Evolutionary conservation across 345 rosid genomes (phyloP), one percentile per base, ranked within the genome.

Genomic region (Durio zibethinus): DNA sequence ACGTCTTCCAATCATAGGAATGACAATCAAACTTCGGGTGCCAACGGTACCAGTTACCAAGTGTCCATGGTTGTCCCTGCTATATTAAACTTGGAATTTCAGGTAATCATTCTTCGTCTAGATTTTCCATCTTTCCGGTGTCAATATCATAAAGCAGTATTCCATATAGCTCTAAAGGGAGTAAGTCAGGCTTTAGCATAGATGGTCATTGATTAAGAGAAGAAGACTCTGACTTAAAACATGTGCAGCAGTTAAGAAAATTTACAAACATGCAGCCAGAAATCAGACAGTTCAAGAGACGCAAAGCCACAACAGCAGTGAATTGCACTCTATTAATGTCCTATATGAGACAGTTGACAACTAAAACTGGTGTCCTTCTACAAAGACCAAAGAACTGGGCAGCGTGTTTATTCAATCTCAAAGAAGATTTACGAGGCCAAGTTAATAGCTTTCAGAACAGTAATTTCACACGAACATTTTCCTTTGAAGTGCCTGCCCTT

Each of bases 171-270:
- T 42, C 20, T 66, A 11, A 42, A 38, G 0, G 5, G 1, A 21
- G 8, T 66, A 36, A 64, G 29, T 43, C n/a, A 10, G 23, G 10
- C 25, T 11, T 60, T 14, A 27, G 8, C 20, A 27, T 90, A 88
- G 5, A 87, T 61, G 77, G 87, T 87, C 48, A 88, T 86, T 4
- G 88, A 89, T 60, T 21, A 45, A 56, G 8, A 23, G 42, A 20
- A 10, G 2, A 5, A 50, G 42, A 47, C 21, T 72, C 56, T 40
- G 27, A 15, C 25, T 50, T 73, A 21, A 14, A 48, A 40, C 72
- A 75, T 3, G 50, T 29, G 36, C 33, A 14, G 9, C 9, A 60
- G 59, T 70, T 20, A 31, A 23, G 50, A 50, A 61, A 54, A 29
- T 76, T 45, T 75, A 80, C 79, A 80, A 75, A 69, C 56, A 68